Conservation (phyloP, 352 stramenopile species). For the Globisporangium apiculatum region DNA sequence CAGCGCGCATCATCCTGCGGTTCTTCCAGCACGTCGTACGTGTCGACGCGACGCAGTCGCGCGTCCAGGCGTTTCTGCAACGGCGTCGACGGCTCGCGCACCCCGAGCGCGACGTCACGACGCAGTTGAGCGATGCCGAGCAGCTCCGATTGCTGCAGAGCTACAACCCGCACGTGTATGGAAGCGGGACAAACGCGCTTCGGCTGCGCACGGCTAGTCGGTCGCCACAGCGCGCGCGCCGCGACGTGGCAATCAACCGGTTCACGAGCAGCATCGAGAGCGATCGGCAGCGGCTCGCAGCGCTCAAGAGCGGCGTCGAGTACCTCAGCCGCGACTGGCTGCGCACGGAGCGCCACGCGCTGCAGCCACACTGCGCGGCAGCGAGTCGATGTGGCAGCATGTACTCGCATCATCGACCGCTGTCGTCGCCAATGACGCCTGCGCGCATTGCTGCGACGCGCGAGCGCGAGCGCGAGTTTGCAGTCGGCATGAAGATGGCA, state of each 20-base stretch:
- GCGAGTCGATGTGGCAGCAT: background rate
- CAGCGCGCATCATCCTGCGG: constrained; percentile 47
- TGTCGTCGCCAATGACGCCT: constrained; percentile 7
- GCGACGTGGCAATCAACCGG: background rate
- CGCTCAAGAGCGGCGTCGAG: constrained; percentile 7
- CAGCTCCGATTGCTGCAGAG: constrained; percentile 51
- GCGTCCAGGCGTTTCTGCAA: constrained; percentile 24
- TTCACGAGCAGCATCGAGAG: constrained; percentile 1
- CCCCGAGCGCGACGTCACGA: constrained; percentile 11
- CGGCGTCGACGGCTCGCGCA: constrained; percentile 20
- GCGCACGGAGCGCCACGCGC: constrained; percentile 1
- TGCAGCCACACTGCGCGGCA: background rate
- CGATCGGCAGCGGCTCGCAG: constrained; percentile 7
- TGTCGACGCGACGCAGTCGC: constrained; percentile 18
- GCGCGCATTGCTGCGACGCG: constrained; percentile 7
- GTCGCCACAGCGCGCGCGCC: constrained; percentile 1
- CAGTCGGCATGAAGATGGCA: constrained; percentile 15
- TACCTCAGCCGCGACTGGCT: constrained; percentile 10
- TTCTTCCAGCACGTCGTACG: constrained; percentile 38
- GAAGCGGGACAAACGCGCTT: constrained; percentile 4
- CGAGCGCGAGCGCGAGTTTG: constrained; percentile 11
- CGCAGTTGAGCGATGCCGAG: constrained; percentile 27
- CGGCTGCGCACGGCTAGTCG: background rate
- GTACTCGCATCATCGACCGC: constrained; percentile 5
- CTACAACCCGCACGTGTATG: constrained; percentile 55